These are phyloP conservation scores for Populus tremula DNA, from an alignment of 345 rosid genomes.

Conservation along the genomic window DNA sequence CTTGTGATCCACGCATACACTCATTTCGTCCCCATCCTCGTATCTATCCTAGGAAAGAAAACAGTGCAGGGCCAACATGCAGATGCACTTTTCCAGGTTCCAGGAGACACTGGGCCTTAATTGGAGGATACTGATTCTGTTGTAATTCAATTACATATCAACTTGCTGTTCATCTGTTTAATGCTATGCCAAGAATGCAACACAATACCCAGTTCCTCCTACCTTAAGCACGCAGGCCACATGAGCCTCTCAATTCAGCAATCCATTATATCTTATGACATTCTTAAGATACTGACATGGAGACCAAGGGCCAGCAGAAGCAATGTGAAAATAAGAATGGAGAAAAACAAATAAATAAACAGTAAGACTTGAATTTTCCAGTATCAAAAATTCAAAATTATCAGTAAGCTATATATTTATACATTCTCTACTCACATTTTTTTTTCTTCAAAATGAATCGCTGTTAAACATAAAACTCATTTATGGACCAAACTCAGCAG, in stretches of 20 bases:
- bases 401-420: neutral
- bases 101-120: neutral
- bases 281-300: neutral
- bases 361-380: neutral
- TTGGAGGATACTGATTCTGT: neutral
- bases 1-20: neutral
- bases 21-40: too few relatives aligned
- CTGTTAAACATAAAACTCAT: neutral
- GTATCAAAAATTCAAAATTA: conserved; percentile 3
- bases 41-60: too few relatives aligned
- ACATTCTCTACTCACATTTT: conserved; percentile 6
- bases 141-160: neutral
- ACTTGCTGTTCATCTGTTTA: neutral
- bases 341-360: neutral
- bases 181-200: neutral
- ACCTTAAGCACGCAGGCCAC: neutral
- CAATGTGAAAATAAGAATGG: neutral
- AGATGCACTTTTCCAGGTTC: neutral
- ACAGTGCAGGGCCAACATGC: too few relatives aligned
- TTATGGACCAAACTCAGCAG: neutral
- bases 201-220: neutral
- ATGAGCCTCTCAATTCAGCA: neutral
- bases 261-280: neutral
- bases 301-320: neutral
- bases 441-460: neutral